Evolutionary conservation across 179 eudicot genomes (phyloP), one percentile per base, ranked within the genome.

Genomic region (Silene noctiflora): DNA sequence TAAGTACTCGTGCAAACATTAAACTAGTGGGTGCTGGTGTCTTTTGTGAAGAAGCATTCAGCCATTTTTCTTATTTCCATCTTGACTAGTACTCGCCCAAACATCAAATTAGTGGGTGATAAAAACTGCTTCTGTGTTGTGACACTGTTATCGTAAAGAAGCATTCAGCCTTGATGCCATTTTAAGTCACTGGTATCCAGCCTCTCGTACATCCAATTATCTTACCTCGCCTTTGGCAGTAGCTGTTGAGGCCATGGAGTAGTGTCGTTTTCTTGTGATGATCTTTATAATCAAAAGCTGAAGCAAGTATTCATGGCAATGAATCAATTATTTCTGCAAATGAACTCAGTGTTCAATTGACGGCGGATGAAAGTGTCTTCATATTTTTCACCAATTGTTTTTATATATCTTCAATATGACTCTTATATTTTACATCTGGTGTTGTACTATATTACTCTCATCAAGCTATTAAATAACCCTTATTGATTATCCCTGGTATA

Each of bases 401-500:
- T 39, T 67, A n/a, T 67, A 35, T 21, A 39, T 67, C 46, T 31
- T 31, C 48, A 33, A 21, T 2, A 14, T 17, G 1, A 29, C 9
- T 7, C 21, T 33, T 66, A 17, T 66, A 17, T 65, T 29, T 31
- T 31, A 17, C 17, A 35, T 66, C 10, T 14, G 46, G 11, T 66
- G 48, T 33, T 7, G 46, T 31, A 66, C 7, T 8, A 33, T 9
- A 9, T 20, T 13, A 21, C 21, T 4, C 4, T 53, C 58, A 56
- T 19, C 17, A 44, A 9, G 60, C 21, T 35, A 39, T 69, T 72
- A 48, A 67, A 58, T 77, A 69, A 31, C 59, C 46, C 68, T 74
- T 13, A 81, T 27, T 4, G 70, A 1, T 69, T 21, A 22, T 44
- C 51, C 51, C 29, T 65, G 58, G 20, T n/a, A 19, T 85, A 44